These are phyloP conservation scores for Mycena alexandri DNA, from an alignment of 768 basidiomycete genomes.

Conservation along the genomic window DNA sequence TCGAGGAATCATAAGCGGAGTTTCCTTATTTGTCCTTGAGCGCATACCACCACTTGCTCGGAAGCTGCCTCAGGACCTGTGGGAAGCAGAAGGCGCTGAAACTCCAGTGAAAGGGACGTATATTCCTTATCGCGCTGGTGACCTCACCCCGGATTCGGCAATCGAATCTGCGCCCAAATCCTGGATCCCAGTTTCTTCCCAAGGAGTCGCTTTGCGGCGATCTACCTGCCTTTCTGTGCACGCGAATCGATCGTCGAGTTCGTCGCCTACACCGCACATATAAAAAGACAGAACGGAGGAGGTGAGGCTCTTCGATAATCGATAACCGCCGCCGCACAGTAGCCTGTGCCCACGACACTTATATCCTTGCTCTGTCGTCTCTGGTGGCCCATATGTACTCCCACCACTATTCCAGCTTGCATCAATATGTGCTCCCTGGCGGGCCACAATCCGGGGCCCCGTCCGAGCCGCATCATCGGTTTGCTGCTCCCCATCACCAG, in stretches of 20 bases:
- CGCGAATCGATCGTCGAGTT: conserved; percentile 20
- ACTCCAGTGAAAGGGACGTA: background rate
- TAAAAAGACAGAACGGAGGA: conserved; percentile 29
- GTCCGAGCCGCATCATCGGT: conserved; percentile 23
- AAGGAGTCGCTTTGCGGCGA: conserved; percentile 7
- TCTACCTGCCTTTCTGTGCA: conserved; percentile 24
- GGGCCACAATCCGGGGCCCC: conserved; percentile 33
- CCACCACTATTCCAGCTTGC: conserved; percentile 13
- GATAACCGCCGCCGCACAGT: conserved; percentile 19
- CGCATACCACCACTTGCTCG: background rate
- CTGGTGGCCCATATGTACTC: conserved; percentile 14
- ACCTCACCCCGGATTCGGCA: conserved; percentile 20
- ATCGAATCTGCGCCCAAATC: conserved; percentile 19
- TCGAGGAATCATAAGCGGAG: background rate
- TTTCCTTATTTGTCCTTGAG: conserved; percentile 7
- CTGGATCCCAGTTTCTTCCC: conserved; percentile 27
- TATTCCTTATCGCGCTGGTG: conserved; percentile 17
- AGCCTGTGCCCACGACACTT: conserved; percentile 1
- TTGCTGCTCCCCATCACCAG: conserved; percentile 9
- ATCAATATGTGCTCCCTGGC: conserved; percentile 25
- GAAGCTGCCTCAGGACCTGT: background rate
- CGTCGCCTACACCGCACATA: background rate
- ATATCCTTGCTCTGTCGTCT: conserved; percentile 13
- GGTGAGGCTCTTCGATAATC: conserved; percentile 25
- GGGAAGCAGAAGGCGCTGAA: background rate